Evolutionary conservation across 495 filamentous ascomycete species (phyloP).

Genomic region (Trichoderma reesei): DNA sequence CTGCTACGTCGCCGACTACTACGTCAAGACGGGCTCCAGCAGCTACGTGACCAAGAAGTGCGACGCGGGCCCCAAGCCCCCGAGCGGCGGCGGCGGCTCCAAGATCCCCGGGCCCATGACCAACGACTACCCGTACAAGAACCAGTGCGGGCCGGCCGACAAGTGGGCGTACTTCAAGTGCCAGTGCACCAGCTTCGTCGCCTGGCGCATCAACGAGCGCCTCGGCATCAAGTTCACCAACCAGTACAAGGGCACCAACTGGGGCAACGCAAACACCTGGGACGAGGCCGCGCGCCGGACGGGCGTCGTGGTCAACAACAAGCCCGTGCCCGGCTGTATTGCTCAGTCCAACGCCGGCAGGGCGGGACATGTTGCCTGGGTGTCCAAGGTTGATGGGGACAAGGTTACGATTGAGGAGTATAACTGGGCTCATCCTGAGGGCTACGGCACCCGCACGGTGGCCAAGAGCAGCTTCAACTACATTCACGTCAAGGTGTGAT

Average conservation of each 20-base stretch:
- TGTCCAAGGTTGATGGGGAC: conserved; percentile 14
- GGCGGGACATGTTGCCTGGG: conserved; percentile 21
- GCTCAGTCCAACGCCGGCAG: conserved; percentile 18
- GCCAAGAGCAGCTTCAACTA: conserved; percentile 17
- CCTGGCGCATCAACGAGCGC: conserved; percentile 20
- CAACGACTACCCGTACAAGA: conserved; percentile 21
- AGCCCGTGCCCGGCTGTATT: conserved; percentile 17
- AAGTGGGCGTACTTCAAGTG: conserved; percentile 19
- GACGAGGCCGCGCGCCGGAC: conserved; percentile 15
- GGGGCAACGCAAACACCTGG: conserved; percentile 21
- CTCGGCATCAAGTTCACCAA: conserved; percentile 19
- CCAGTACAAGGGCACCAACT: conserved; percentile 19
- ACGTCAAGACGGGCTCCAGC: conserved; percentile 21
- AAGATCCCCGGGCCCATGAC: conserved; percentile 17
- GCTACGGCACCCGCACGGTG: conserved; percentile 18
- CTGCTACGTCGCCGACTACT: conserved; percentile 22
- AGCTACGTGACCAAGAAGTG: conserved; percentile 17
- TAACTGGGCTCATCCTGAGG: conserved; percentile 14
- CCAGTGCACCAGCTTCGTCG: conserved; percentile 22
- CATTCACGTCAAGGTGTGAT: conserved; percentile 17
- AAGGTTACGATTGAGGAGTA: conserved; percentile 23
- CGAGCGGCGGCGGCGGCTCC: not conserved
- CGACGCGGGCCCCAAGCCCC: not conserved
- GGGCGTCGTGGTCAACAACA: conserved; percentile 19
- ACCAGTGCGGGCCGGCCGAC: conserved; percentile 16